These are phyloP conservation scores for Aspergillus sp. DNA, from an alignment of 2,329 filamentous ascomycete species.

Conservation along the genomic window DNA sequence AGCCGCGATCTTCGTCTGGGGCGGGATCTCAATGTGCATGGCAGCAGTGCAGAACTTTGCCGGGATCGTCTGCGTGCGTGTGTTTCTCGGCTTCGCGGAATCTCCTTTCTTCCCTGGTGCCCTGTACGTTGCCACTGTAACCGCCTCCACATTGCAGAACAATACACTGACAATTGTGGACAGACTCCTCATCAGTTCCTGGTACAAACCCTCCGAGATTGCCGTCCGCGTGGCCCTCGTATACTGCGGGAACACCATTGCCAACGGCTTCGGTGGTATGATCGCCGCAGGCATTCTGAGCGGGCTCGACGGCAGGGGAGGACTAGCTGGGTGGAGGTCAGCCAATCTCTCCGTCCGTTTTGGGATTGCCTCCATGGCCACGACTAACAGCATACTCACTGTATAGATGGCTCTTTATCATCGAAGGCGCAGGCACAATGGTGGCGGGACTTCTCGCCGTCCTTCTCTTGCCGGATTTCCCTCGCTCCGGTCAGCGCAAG, in stretches of 20 bases:
- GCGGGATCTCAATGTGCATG: conserved; percentile 28
- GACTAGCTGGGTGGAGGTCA: conserved; percentile 38
- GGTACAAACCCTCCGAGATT: conserved; percentile 67
- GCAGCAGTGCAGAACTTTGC: conserved; percentile 31
- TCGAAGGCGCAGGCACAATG: conserved; percentile 38
- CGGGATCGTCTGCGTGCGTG: conserved; percentile 21
- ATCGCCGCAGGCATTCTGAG: conserved; percentile 24
- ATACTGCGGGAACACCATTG: conserved; percentile 41
- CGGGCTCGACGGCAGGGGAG: conserved; percentile 37
- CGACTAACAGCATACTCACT: neutral
- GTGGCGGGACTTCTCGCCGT: conserved; percentile 31
- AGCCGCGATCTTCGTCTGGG: conserved; percentile 20
- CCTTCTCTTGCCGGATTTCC: conserved; percentile 33
- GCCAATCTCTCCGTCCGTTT: too few species aligned
- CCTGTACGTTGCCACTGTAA: conserved; percentile 25
- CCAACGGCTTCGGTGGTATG: conserved; percentile 42
- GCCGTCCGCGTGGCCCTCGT: conserved; percentile 45
- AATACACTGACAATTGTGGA: neutral
- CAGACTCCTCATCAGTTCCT: conserved; percentile 36
- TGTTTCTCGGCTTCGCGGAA: conserved; percentile 49
- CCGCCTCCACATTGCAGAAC: too few species aligned
- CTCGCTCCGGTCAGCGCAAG: conserved; percentile 14
- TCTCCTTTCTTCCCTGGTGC: conserved; percentile 56
- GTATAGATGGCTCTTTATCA: conserved; percentile 34
- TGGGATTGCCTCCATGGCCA: too few species aligned